phyloP scores from a whole-genome alignment of 169 alveolate genomes.

The Eimeria maxima region DNA sequence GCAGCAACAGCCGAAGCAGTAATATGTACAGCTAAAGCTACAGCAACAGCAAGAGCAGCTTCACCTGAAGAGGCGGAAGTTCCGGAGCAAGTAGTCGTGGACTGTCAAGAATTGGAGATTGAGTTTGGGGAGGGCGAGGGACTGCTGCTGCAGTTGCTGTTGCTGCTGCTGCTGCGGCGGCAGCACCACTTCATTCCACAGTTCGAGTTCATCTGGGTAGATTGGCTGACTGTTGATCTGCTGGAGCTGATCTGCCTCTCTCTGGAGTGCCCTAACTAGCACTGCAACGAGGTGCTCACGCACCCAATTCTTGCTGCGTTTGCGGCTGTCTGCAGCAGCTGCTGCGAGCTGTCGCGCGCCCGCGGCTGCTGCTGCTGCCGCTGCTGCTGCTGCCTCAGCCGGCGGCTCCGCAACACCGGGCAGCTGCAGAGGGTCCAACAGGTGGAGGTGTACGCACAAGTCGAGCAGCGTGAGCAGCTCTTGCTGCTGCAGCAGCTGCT shows the following conservation, averaged over 20 bases:
- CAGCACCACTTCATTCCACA: too few species aligned
- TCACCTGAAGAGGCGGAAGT: constrained; percentile 91
- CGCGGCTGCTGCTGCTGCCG: background rate
- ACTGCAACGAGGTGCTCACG: constrained; percentile 26
- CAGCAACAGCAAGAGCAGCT: constrained; percentile 47
- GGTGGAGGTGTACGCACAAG: constrained; percentile 38
- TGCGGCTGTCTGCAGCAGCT: background rate
- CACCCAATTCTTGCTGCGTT: constrained; percentile 43
- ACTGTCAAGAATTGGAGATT: constrained; percentile 94
- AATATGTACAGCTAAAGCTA: too few species aligned
- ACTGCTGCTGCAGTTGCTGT: constrained; percentile 25
- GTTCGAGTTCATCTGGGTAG: constrained; percentile 85
- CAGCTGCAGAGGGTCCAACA: constrained; percentile 46
- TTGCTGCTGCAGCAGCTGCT: constrained; percentile 71
- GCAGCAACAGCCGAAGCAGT: background rate
- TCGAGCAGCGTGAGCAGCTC: constrained; percentile 74
- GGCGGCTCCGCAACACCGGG: background rate
- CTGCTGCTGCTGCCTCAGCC: background rate
- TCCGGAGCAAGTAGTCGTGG: constrained; percentile 94
- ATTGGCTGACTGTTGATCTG: constrained; percentile 84
- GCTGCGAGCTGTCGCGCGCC: background rate
- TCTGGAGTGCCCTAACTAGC: constrained; percentile 12
- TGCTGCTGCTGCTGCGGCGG: constrained; percentile 52
- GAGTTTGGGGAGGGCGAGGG: constrained; percentile 93
- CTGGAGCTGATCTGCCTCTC: constrained; percentile 74